Evolutionary conservation across 2,329 filamentous ascomycete species (phyloP).

Genomic region (Alternaria longipes): DNA sequence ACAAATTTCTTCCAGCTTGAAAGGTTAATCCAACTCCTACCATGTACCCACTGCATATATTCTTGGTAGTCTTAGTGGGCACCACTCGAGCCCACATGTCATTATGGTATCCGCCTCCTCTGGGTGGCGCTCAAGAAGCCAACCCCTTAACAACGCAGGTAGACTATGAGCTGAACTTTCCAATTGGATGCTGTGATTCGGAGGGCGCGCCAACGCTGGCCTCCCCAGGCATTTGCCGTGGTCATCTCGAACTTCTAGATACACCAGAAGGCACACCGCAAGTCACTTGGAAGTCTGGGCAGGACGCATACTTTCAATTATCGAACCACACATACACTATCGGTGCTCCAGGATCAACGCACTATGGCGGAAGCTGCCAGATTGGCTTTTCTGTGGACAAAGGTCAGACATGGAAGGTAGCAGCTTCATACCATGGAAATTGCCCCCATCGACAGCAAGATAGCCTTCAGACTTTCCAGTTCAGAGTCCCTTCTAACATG

Average conservation of each 20-base stretch:
- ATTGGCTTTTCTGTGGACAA: constrained; percentile 54
- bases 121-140: constrained; percentile 55
- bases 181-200: constrained; percentile 54
- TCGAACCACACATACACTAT: constrained; percentile 20
- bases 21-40: too few relatives aligned
- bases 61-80: too few relatives aligned
- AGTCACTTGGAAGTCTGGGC: constrained; percentile 53
- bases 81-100: constrained; percentile 51
- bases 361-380: constrained; percentile 54
- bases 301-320: constrained; percentile 47
- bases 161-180: constrained; percentile 47
- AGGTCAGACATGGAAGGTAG: constrained; percentile 55
- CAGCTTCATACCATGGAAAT: constrained; percentile 55
- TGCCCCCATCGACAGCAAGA: constrained; percentile 53
- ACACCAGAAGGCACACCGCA: constrained; percentile 50
- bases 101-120: constrained; percentile 52
- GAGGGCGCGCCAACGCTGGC: constrained; percentile 23
- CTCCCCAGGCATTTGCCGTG: constrained; percentile 48
- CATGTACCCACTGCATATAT: too few relatives aligned
- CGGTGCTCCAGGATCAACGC: constrained; percentile 41
- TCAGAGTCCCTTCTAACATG: constrained; percentile 54
- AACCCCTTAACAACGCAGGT: constrained; percentile 26
- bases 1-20: too few relatives aligned
- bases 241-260: constrained; percentile 53
- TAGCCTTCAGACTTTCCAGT: constrained; percentile 52